Percentiles rank a stretch among this genome's conserved stretches.
Evolutionary conservation across 352 stramenopile species (phyloP).

Genomic region (Globisporangium rhizosaccharum): DNA sequence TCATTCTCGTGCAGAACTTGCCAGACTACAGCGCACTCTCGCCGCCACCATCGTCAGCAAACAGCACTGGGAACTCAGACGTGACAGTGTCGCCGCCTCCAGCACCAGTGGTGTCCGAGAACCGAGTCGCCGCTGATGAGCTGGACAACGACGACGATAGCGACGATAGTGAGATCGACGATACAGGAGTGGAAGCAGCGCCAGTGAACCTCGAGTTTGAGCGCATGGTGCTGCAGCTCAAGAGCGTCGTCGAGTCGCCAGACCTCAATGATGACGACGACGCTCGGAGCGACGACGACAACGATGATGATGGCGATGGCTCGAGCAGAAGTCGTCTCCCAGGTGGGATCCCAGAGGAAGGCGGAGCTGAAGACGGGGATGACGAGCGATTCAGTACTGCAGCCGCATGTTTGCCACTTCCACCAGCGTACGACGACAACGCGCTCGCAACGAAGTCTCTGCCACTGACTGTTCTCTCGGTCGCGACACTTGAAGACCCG

Average conservation of each 20-base stretch:
- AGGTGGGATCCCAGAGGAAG: conserved; percentile 7
- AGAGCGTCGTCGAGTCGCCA: conserved; percentile 45
- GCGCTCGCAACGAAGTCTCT: background rate
- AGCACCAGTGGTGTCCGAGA: conserved; percentile 8
- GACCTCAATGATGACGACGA: conserved; percentile 9
- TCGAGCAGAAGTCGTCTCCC: too few relatives aligned
- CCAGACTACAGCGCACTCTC: conserved; percentile 20
- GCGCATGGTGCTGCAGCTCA: conserved; percentile 70
- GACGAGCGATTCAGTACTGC: conserved; percentile 13
- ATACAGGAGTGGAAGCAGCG: conserved; percentile 6
- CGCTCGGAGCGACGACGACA: conserved; percentile 15
- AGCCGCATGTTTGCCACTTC: conserved; percentile 11
- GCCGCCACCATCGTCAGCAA: background rate
- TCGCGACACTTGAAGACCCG: conserved; percentile 31
- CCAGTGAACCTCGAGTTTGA: conserved; percentile 59
- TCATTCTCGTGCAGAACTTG: conserved; percentile 72
- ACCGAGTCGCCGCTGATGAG: conserved; percentile 4
- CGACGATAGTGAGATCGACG: conserved; percentile 12
- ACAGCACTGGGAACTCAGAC: conserved; percentile 1
- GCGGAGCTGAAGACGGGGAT: conserved; percentile 18
- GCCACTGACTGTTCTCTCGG: conserved; percentile 3
- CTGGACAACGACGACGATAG: conserved; percentile 6
- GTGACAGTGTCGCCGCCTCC: conserved; percentile 15
- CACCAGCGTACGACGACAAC: conserved; percentile 25
- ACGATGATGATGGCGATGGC: conserved; percentile 30